phyloP scores from a whole-genome alignment of 2,329 filamentous ascomycete species.

The Fusarium sacchari region DNA sequence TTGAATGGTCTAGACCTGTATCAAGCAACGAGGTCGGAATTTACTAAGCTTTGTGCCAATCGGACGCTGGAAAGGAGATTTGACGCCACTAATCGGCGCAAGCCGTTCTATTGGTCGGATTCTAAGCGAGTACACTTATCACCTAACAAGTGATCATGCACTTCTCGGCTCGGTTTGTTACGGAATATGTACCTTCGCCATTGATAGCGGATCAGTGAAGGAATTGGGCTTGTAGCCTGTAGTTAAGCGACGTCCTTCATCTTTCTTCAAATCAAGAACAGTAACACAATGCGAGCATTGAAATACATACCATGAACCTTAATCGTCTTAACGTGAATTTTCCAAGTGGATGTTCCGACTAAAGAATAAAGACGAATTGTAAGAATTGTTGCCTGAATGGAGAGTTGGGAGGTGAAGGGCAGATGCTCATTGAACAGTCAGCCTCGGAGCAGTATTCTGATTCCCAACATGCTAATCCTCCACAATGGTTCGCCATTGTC shows the following conservation, averaged over 20 bases:
- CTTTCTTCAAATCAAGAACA: neutral
- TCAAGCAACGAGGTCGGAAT: neutral
- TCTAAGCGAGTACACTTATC: neutral
- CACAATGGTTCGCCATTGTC: no score
- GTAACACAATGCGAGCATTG: neutral
- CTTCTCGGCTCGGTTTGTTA: fast-evolving
- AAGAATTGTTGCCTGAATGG: no score
- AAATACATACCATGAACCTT: no score
- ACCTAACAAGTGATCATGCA: fast-evolving
- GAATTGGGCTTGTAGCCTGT: neutral
- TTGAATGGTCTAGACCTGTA: neutral
- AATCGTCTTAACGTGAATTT: no score
- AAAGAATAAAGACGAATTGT: neutral
- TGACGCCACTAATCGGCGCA: neutral
- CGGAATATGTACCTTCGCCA: neutral
- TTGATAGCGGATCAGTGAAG: neutral
- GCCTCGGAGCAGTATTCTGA: no score
- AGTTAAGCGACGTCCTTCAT: neutral
- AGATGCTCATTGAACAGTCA: no score
- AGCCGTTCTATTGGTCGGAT: neutral
- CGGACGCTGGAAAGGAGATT: neutral
- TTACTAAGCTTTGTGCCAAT: neutral
- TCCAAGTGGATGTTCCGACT: fast-evolving
- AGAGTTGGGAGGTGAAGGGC: no score
- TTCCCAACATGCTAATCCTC: neutral